These are phyloP conservation scores for Rutstroemia sp. DNA, from an alignment of 2,329 filamentous ascomycete species.

Conservation along the genomic window DNA sequence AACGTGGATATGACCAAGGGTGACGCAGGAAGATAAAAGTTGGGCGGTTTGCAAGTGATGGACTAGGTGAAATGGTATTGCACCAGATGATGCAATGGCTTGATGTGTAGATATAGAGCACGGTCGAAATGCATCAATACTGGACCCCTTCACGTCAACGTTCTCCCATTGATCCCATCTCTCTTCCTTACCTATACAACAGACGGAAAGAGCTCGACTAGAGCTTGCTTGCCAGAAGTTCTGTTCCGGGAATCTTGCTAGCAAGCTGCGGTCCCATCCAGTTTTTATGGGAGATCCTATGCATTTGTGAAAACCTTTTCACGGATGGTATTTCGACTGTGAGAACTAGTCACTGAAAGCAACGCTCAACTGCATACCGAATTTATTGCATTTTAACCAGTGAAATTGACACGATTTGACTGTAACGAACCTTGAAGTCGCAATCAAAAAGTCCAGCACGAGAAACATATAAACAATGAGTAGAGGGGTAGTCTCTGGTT, in stretches of 20 bases:
- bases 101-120: conserved; percentile 9
- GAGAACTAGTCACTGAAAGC: too few relatives aligned
- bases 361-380: too few relatives aligned
- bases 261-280: too few relatives aligned
- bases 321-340: too few relatives aligned
- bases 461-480: background rate
- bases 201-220: background rate
- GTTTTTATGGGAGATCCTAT: too few relatives aligned
- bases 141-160: background rate
- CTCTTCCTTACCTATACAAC: background rate
- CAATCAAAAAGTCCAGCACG: too few relatives aligned
- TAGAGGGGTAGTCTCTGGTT: background rate
- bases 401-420: too few relatives aligned
- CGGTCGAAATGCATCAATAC: conserved; percentile 4
- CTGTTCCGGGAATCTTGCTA: background rate
- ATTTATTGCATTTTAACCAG: too few relatives aligned
- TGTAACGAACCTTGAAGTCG: too few relatives aligned
- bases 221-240: background rate
- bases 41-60: background rate
- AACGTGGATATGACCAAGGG: conserved; percentile 8
- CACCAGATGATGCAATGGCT: background rate
- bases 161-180: background rate
- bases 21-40: conserved; percentile 8
- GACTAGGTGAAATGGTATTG: background rate
- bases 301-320: too few relatives aligned